Base-by-base conservation (phyloP, 1,139 yeast genomes). In the Chernovozyma aurita region DNA sequence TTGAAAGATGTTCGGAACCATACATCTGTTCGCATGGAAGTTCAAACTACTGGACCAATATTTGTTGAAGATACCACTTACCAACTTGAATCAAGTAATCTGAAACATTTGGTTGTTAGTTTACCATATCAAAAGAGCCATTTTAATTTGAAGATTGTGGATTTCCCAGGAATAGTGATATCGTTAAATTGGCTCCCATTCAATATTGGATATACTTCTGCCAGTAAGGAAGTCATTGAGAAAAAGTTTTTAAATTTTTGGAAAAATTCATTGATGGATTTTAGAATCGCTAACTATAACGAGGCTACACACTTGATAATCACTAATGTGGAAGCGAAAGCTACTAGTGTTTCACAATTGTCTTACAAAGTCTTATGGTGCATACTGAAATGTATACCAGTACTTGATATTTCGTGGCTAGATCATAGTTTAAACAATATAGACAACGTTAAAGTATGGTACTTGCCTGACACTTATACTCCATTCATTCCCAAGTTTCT, bases 141-240 rank as follows among this genome's bases (percentile, higher is more conserved):
- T 6, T 24, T 32, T 16, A 13, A 27, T 4, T 24, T 32, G 33
- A 13, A 24, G 12, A 25, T 32, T 12, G 16, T 32, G 3, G 34
- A 32, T 25, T 24, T 32, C 12, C 34, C 34, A 4, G 34, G 34
- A 4, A 18, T 32, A 16, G 33, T 9, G 31, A 9, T 32, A 6
- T 4, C 7, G 9, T 24, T 32, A 6, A n/a, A 32, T 13, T 32
- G 34, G 34, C 4, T 32, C 24, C 34, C 34, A 13, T 18, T 32
- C n/a, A 32, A 24, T 5, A n/a, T 32, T n/a, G 5, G 22, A 4
- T 24, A 32, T 17, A 32, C 34, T 6, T 24, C 34, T 4, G 12
- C 16, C 5, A 24, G 29, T 25, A n/a, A 17, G 18, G 17, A 18
- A 18, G 21, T 11, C 6, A 16, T 32, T 17, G 14, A 24, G 7